A percentile compares a stretch with the other conserved stretches of the same genome.
These are phyloP conservation scores for Aureobasidium uvarum DNA, from an alignment of 2,329 filamentous ascomycete genomes.

Conservation along the genomic window DNA sequence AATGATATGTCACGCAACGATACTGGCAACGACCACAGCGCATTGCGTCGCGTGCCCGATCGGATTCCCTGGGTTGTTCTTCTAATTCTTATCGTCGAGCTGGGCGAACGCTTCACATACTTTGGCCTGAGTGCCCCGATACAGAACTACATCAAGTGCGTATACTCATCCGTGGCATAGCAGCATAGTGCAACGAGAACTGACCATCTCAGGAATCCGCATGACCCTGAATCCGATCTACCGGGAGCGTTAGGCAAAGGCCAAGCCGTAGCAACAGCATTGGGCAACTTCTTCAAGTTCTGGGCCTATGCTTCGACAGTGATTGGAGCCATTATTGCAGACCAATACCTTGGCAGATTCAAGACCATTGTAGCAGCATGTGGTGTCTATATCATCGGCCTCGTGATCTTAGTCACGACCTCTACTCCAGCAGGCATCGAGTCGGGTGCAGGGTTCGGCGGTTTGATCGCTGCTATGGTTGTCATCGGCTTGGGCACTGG, in stretches of 20 bases:
- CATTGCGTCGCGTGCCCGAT: neutral
- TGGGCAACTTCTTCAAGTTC: slow-evolving; percentile 47
- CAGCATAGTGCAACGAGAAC: neutral
- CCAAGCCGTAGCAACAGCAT: slow-evolving; percentile 42
- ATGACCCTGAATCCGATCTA: neutral
- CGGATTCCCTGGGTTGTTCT: neutral
- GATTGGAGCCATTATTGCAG: slow-evolving; percentile 31
- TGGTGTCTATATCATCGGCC: slow-evolving; percentile 41
- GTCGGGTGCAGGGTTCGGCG: slow-evolving; percentile 39
- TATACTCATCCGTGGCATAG: neutral
- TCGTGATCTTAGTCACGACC: slow-evolving; percentile 36
- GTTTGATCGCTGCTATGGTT: slow-evolving; percentile 44
- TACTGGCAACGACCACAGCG: neutral
- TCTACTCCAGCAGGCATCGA: slow-evolving; percentile 34
- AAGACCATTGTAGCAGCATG: slow-evolving; percentile 54
- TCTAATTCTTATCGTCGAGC: slow-evolving; percentile 29
- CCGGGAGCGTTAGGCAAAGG: slow-evolving; percentile 13
- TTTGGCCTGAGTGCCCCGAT: slow-evolving; percentile 39
- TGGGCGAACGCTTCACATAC: slow-evolving; percentile 34
- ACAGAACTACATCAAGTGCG: slow-evolving; percentile 49
- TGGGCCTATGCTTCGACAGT: slow-evolving; percentile 36
- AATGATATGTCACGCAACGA: neutral
- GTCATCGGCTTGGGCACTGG: slow-evolving; percentile 47
- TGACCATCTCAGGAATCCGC: neutral
- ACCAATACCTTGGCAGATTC: slow-evolving; percentile 61